Evolutionary conservation across 2,329 filamentous ascomycete species (phyloP), one percentile per base, ranked within the genome.

Genomic region (Xylaria sp.): DNA sequence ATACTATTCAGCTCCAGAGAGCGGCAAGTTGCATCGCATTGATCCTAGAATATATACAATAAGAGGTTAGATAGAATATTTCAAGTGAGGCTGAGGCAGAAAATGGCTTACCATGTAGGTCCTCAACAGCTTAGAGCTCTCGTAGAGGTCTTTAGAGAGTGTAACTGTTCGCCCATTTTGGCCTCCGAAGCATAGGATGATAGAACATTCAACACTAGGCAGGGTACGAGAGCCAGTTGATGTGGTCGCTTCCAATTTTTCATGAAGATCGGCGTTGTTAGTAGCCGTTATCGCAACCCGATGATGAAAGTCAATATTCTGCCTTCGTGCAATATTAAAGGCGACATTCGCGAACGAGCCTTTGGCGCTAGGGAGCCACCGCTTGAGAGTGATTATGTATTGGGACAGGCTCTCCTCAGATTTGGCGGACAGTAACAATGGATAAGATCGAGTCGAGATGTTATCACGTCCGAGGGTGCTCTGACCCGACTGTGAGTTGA

Each of bases 101-200:
- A 6, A 60, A 40, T 40, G 4, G n/a, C 53, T 51, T 42, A 56
- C 57, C 42, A 67, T 44, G 28, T 63, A 36, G 2, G 38, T 48
- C 7, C 49, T 36, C 26, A 59, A n/a, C 10, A 64, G 17, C 23
- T 26, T 64, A 2, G 49, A 48, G 51, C 26, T 48, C 13, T 49
- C 38, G 36, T 77, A 81, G 2, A 80, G 59, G 3, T 69, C 65
- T 17, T 71, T 70, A 38, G 73, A 69, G 2, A 81, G 66, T 1
- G 75, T 74, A 6, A 79, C 66, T 23, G 72, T 74, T 5, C 57
- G 71, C 3, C 75, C 73, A 1, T 72, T 76, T 60, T 84, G 82
- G 2, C 81, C 81, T 3, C 79, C 80, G 53, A 83, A 82, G 23
- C 73, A 75, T 0, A 83, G 63, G 1, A 83, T 71, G 1, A 82